Percentiles rank a stretch among this genome's conserved stretches.
Evolutionary conservation across 2,329 filamentous ascomycete genomes (phyloP).

Genomic region (Apiospora rasikravindrae): DNA sequence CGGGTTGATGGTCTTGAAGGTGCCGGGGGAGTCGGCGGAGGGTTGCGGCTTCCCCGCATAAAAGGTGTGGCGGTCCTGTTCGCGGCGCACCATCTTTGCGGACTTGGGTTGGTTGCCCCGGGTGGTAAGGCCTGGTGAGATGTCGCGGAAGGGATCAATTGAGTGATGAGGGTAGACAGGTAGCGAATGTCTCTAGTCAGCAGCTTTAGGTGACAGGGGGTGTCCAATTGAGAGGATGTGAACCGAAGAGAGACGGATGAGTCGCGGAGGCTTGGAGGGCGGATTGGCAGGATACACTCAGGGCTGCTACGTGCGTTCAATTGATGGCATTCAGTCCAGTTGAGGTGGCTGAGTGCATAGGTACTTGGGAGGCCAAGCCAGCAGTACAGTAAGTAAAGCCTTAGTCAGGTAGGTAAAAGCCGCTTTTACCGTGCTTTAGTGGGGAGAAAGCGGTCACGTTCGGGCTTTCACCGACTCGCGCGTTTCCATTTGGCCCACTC

Average conservation of each 20-base stretch:
- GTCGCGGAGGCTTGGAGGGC: background rate
- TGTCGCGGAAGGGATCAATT: background rate
- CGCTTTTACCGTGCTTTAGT: constrained; percentile 9
- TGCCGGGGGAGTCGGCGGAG: constrained; percentile 61
- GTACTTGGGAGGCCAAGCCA: background rate
- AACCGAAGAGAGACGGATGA: background rate
- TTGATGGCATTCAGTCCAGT: background rate
- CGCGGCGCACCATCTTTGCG: constrained; percentile 10
- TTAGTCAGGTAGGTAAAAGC: background rate
- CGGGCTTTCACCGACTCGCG: constrained; percentile 9
- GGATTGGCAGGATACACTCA: background rate
- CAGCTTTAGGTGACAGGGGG: background rate
- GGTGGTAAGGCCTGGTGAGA: background rate
- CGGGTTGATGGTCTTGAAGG: constrained; percentile 77
- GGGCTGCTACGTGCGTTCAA: background rate
- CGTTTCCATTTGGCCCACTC: background rate
- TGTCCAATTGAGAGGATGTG: background rate
- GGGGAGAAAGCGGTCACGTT: background rate
- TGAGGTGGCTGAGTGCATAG: background rate
- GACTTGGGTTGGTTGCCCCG: background rate
- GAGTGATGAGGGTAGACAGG: background rate
- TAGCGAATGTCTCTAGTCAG: background rate
- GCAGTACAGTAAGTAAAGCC: background rate
- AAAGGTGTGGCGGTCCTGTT: constrained; percentile 66
- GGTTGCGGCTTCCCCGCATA: constrained; percentile 74